These are phyloP conservation scores for Claviceps sp. DNA, from an alignment of 2,329 filamentous ascomycete genomes.

Conservation along the genomic window DNA sequence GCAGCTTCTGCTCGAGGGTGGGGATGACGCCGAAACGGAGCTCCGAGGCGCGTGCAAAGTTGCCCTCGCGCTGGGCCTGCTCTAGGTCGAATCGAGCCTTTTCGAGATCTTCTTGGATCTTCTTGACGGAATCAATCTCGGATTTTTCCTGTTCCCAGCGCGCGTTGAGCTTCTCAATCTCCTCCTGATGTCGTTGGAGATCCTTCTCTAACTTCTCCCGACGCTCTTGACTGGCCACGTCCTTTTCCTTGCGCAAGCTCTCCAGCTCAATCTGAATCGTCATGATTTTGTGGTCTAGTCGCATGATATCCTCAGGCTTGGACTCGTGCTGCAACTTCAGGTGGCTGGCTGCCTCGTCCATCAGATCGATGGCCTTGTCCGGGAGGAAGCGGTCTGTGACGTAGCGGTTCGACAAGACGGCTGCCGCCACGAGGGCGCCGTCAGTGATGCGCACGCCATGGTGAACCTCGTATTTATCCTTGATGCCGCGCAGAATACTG, in stretches of 20 bases:
- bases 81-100: conserved; percentile 75
- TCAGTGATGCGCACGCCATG: conserved; percentile 94
- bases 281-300: conserved; percentile 88
- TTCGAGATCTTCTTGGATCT: conserved; percentile 78
- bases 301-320: conserved; percentile 88
- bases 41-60: conserved; percentile 85
- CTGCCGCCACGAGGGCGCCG: conserved; percentile 79
- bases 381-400: conserved; percentile 93
- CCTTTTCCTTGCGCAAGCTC: conserved; percentile 85
- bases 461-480: conserved; percentile 94
- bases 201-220: conserved; percentile 72
- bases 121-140: conserved; percentile 79
- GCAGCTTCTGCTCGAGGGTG: conserved; percentile 62
- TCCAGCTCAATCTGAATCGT: conserved; percentile 96
- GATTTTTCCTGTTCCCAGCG: conserved; percentile 83
- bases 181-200: conserved; percentile 62
- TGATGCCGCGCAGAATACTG: conserved; percentile 89
- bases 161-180: conserved; percentile 59
- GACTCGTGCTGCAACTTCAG: conserved; percentile 89
- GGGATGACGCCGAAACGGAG: conserved; percentile 83
- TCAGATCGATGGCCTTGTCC: conserved; percentile 93
- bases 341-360: conserved; percentile 89
- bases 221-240: conserved; percentile 76
- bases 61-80: conserved; percentile 71
- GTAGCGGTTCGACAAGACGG: conserved; percentile 86